Evolutionary conservation across 345 rosid species (phyloP).

Genomic region (Heritiera littoralis): DNA sequence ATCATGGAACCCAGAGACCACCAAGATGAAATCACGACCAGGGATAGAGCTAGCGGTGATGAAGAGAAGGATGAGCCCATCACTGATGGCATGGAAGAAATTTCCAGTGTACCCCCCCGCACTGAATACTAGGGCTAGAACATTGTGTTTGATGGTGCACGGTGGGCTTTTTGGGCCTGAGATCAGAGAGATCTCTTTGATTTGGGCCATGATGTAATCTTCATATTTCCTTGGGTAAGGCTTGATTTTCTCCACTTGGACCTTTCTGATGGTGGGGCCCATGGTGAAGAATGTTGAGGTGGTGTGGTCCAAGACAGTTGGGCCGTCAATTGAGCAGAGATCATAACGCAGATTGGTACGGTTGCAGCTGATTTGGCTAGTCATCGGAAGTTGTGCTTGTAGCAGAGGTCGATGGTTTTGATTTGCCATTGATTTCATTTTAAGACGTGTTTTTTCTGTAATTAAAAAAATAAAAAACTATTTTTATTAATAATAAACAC

Average conservation of each 20-base stretch:
- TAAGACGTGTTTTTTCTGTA: background rate
- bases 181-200: constrained; percentile 37
- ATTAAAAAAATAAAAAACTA: background rate
- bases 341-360: constrained; percentile 34
- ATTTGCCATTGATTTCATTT: background rate
- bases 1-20: constrained; percentile 35
- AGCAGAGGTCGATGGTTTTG: background rate
- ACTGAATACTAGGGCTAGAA: constrained; percentile 59
- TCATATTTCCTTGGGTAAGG: constrained; percentile 51
- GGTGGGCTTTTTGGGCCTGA: constrained; percentile 21
- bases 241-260: constrained; percentile 25
- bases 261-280: background rate
- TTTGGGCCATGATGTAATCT: constrained; percentile 28
- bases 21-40: constrained; percentile 46
- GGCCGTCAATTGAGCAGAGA: constrained; percentile 36
- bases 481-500: no score
- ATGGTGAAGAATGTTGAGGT: constrained; percentile 29
- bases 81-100: constrained; percentile 64
- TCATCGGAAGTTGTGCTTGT: background rate
- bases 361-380: constrained; percentile 36
- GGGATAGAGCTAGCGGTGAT: constrained; percentile 45
- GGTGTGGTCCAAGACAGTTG: constrained; percentile 37
- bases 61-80: constrained; percentile 65
- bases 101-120: constrained; percentile 70
- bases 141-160: constrained; percentile 36